Evolutionary conservation across 257 asterid genomes (phyloP).

Genomic region (Fraxinus anomala): DNA sequence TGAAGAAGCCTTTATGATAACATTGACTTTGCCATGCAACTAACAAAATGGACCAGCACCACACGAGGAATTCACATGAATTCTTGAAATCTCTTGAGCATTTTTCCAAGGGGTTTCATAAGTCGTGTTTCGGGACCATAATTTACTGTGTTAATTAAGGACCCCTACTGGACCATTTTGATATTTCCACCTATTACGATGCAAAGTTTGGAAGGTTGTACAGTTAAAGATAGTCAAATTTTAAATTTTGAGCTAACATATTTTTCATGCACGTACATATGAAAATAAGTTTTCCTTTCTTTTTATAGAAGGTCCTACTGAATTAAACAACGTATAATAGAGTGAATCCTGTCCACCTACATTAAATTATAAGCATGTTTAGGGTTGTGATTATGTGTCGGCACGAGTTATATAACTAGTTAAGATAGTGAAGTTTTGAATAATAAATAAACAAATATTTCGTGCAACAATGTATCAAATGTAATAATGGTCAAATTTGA

Average conservation of each 20-base stretch:
- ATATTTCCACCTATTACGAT: constrained; percentile 21
- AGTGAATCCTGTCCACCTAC: no score
- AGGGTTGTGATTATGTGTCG: neutral
- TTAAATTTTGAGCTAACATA: no score
- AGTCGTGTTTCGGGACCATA: constrained; percentile 32
- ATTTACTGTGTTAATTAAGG: constrained; percentile 10
- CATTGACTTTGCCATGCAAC: neutral
- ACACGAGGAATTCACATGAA: constrained; percentile 39
- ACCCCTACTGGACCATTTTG: constrained; percentile 46
- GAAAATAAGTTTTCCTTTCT: no score
- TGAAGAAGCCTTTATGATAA: neutral
- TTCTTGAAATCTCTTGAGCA: neutral
- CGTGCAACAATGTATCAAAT: neutral
- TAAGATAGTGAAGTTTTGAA: neutral
- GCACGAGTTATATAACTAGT: neutral
- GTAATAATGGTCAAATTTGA: no score
- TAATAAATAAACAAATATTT: neutral
- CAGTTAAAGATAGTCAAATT: neutral
- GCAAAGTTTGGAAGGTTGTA: constrained; percentile 5
- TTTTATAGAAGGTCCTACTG: neutral
- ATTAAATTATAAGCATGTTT: neutral
- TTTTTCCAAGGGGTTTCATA: neutral
- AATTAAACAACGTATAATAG: no score
- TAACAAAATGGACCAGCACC: constrained; percentile 14
- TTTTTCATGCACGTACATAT: neutral